Evolutionary conservation across 208 protist genomes (phyloP), one percentile per base, ranked within the genome.

Genomic region (Leishmania amazonensis): DNA sequence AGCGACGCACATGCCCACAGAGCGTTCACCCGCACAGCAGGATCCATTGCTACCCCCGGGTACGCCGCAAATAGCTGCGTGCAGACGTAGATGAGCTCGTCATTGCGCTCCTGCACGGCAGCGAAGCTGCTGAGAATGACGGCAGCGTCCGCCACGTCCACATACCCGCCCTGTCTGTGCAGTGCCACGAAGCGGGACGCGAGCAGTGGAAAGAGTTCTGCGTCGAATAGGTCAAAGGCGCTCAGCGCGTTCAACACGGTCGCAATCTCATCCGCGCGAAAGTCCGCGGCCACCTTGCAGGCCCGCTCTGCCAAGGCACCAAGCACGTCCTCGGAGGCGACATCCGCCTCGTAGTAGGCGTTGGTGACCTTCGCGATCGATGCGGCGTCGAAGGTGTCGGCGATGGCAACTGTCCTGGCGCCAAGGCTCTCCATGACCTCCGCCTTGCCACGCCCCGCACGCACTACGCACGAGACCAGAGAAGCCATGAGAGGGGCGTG

Each of bases 141-240:
- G 45, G 93, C 93, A 45, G 93, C 92, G 60, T 98, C 95, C 21
- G 73, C 76, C 35, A 87, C 80, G 76, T 86, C 88, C 38, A 98
- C 81, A 80, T 91, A 93, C 47, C 75, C 87, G 49, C 84, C 89
- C 79, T 94, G 90, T 71, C 91, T 87, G 51, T 88, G 80, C 68
- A 96, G 83, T 31, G 85, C 88, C 24, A 89, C 76, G 49, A 97
- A 75, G 17, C 95, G 93, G 3, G 93, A 90, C 28, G 92, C 92
- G 38, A 98, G 90, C 68, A 98, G 85, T n/a, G 95, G 95, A 79
- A 96, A 98, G 31, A 98, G 85, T 77, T 98, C 93, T 17, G 85
- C 95, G 75, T 98, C 95, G 81, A 98, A 98, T 58, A 98, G 88
- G 74, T 98, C 95, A 78, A 98, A 96, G 53, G 88, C 80, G 78